Base-by-base conservation (phyloP, 805 yeast genomes). In the Wickerhamomyces xylosicus region DNA sequence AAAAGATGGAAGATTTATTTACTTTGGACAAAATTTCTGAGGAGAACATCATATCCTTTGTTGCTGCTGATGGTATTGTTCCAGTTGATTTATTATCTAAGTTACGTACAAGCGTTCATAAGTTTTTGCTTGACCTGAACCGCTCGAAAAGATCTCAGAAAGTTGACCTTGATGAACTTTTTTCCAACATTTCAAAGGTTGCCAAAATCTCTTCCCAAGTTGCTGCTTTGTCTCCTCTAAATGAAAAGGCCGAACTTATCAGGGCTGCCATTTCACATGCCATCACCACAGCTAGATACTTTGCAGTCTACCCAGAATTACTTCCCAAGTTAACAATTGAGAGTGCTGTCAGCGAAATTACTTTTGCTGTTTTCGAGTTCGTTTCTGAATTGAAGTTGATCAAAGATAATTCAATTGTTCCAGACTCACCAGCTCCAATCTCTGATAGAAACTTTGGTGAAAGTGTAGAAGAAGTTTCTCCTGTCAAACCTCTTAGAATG, bases 271-370 rank as follows among this genome's bases (percentile, higher is more conserved):
- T 83, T 19, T 75, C 87, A 15, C 86, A 82, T 58, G 72, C 79
- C 1, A 74, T 90, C 33, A 78, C 95, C 3, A 70, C 86, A 1
- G 73, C 89, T 1, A 69, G 95, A 50, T 85, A 85, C 53, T 82
- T 66, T 56, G 74, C 83, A 1, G 62, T 77, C 10, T 79, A 82
- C 48, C 64, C 71, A 4, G 67, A 69, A n/a, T 52, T 84, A 3
- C 59, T 85, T 40, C 95, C 96, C 1, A 71, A 69, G 38, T 61
- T 81, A 17, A 71, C 86, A 2, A 69, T 87, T 16, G 81, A 85
- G 58, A 72, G 86, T 18, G 79, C 97, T 0, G 62, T 85, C 9
- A 72, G 83, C 34, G 95, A 87, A 51, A 62, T 87, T 28, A 69
- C 79, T 7, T 79, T 78, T 52, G 61, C 79, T 2, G 62, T 80